These are phyloP conservation scores for Porpolomopsis calyptriformis DNA, from an alignment of 768 basidiomycete genomes.

Conservation along the genomic window DNA sequence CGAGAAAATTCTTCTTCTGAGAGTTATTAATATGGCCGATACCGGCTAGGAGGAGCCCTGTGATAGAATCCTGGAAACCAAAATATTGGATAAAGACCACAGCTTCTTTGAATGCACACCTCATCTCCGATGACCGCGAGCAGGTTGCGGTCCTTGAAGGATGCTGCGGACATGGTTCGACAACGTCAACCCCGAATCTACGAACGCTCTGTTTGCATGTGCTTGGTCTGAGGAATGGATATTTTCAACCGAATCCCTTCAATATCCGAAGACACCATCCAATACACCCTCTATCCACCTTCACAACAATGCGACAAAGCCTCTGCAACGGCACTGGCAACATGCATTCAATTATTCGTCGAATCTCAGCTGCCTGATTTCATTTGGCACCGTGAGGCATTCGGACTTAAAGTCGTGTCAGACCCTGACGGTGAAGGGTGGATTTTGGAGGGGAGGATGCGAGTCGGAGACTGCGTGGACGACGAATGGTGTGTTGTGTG, in stretches of 20 bases:
- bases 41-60: conserved; percentile 89
- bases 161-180: conserved; percentile 42
- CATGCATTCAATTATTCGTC: conserved; percentile 51
- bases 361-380: conserved; percentile 46
- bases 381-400: conserved; percentile 78
- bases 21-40: conserved; percentile 84
- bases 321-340: conserved; percentile 53
- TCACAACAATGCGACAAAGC: conserved; percentile 42
- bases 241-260: conserved; percentile 66
- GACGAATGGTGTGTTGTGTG: conserved; percentile 97
- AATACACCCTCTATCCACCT: conserved; percentile 63
- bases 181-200: too few relatives aligned
- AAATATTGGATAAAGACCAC: neutral
- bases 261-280: conserved; percentile 79
- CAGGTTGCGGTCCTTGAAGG: conserved; percentile 74
- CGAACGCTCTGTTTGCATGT: neutral
- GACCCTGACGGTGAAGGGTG: conserved; percentile 38
- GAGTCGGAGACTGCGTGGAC: conserved; percentile 94
- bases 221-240: conserved; percentile 32
- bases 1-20: conserved; percentile 95
- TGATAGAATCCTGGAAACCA: conserved; percentile 78
- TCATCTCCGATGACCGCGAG: conserved; percentile 98
- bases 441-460: conserved; percentile 71
- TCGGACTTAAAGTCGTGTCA: conserved; percentile 59
- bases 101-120: conserved; percentile 31